Percentiles rank a stretch among this genome's conserved stretches.
Conservation (phyloP, 179 eudicot species). For the Gypsophila paniculata region DNA sequence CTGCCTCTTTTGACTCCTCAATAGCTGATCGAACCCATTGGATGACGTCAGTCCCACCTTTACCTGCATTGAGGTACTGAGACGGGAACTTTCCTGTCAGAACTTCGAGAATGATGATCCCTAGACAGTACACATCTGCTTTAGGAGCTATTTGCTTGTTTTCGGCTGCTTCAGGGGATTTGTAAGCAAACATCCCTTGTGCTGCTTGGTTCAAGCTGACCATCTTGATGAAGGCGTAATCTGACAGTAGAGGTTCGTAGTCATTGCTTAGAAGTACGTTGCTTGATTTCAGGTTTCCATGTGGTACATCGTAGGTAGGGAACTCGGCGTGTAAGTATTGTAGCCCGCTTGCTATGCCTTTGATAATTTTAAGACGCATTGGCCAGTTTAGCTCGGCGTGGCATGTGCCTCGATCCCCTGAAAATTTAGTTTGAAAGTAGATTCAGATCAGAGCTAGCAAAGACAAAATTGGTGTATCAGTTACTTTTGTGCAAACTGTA, state of each 20-base stretch:
- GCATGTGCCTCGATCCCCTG: slow-evolving; percentile 61
- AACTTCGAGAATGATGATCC: slow-evolving; percentile 61
- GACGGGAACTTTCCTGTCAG: slow-evolving; percentile 74
- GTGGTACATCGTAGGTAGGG: slow-evolving; percentile 52
- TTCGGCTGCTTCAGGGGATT: slow-evolving; percentile 53
- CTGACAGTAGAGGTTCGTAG: slow-evolving; percentile 58
- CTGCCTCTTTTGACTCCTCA: slow-evolving; percentile 39
- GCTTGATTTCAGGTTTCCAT: slow-evolving; percentile 78
- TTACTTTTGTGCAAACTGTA: too few relatives aligned
- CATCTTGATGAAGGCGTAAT: slow-evolving; percentile 50
- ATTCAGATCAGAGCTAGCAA: neutral
- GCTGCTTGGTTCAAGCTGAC: slow-evolving; percentile 43
- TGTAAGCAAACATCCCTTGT: slow-evolving; percentile 54
- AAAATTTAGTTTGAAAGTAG: neutral
- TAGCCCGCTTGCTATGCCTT: slow-evolving; percentile 64
- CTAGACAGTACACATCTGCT: slow-evolving; percentile 68
- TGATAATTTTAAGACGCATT: slow-evolving; percentile 50
- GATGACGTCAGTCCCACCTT: slow-evolving; percentile 72
- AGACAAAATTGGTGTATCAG: neutral
- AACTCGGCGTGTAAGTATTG: slow-evolving; percentile 54
- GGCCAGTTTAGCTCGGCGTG: slow-evolving; percentile 66
- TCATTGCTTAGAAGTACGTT: slow-evolving; percentile 48
- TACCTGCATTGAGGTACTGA: slow-evolving; percentile 54
- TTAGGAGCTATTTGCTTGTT: slow-evolving; percentile 44
- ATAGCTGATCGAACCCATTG: slow-evolving; percentile 60